A percentile compares a stretch with the other conserved stretches of the same genome.
Evolutionary conservation across 192 early-diverging fungal species (phyloP).

Genomic region (Backusella tuberculispora): DNA sequence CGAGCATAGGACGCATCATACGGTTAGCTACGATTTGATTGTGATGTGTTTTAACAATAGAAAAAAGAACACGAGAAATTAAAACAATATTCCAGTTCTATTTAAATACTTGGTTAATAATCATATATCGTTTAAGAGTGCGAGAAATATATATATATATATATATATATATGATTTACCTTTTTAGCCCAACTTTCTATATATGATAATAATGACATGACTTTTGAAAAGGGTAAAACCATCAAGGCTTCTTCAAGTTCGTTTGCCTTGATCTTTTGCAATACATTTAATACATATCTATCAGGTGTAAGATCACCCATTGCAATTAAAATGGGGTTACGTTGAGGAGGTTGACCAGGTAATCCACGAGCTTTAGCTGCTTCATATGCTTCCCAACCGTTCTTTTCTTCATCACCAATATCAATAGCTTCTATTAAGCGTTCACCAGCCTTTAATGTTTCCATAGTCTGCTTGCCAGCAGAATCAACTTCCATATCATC

Average conservation of each 20-base stretch:
- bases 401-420: conserved; percentile 82
- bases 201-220: conserved; percentile 76
- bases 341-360: conserved; percentile 50
- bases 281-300: conserved; percentile 77
- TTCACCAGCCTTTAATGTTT: conserved; percentile 97
- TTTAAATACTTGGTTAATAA: neutral
- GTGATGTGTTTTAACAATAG: conserved; percentile 86
- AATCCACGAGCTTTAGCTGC: conserved; percentile 47
- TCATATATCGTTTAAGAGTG: neutral
- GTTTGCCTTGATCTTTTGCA: conserved; percentile 79
- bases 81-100: conserved; percentile 78
- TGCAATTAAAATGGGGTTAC: conserved; percentile 67
- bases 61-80: conserved; percentile 83
- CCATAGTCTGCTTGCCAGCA: conserved; percentile 89
- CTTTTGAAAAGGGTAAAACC: conserved; percentile 84
- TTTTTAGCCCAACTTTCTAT: conserved; percentile 84
- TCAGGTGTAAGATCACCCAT: conserved; percentile 70
- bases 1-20: conserved; percentile 74
- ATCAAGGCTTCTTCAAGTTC: conserved; percentile 91
- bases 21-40: conserved; percentile 86
- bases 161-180: conserved; percentile 41
- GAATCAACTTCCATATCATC: conserved; percentile 54
- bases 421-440: conserved; percentile 92
- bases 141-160: conserved; percentile 6
- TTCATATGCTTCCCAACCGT: conserved; percentile 68